Evolutionary conservation across 306 rosid species (phyloP), one percentile per base, ranked within the genome.

Genomic region (Prunus davidiana): DNA sequence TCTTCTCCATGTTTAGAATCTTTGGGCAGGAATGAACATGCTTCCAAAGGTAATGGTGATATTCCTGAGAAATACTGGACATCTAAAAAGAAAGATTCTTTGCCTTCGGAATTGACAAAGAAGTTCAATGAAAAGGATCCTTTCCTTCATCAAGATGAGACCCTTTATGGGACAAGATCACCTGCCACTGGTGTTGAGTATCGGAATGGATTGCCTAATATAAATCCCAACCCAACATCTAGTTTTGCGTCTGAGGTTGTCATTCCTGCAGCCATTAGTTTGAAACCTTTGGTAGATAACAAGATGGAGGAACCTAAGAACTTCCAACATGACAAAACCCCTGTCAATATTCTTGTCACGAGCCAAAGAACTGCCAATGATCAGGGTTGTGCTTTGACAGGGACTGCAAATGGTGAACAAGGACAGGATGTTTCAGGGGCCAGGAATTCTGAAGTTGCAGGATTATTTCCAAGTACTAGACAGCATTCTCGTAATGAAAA

Each of bases 1-100:
- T 86, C 82, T 66, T 84, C 86, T 66, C 72, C 86, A 52, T 79
- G 82, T 79, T 55, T 64, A 19, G 87, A 82, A 51, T 67, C 80
- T 57, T 38, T 77, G 58, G 85, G 79, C 77, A 73, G 51, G 67
- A 83, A 78, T 54, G 82, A 64, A 81, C 75, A 55, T 76, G 15
- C 72, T 78, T 66, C 62, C 73, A 72, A 49, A 60, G 79, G 57
- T 80, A 57, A 72, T 74, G 79, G 72, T 83, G 82, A 64, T 28
- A 67, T 63, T 71, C 81, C 55, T 63, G 77, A 76, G 32, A 74
- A 34, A n/a, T 50, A 75, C 79, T 74, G 24, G 73, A 25, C 77
- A 34, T 66, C 79, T 76, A 84, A 68, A 70, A 64, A 60, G 76
- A 82, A 76, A 24, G 82, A 76, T 71, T 72, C 81, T 27, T 34